A percentile compares a stretch with the other conserved stretches of the same genome.
Evolutionary conservation across 306 rosid species (phyloP).

Genomic region (Fragaria iinumae): DNA sequence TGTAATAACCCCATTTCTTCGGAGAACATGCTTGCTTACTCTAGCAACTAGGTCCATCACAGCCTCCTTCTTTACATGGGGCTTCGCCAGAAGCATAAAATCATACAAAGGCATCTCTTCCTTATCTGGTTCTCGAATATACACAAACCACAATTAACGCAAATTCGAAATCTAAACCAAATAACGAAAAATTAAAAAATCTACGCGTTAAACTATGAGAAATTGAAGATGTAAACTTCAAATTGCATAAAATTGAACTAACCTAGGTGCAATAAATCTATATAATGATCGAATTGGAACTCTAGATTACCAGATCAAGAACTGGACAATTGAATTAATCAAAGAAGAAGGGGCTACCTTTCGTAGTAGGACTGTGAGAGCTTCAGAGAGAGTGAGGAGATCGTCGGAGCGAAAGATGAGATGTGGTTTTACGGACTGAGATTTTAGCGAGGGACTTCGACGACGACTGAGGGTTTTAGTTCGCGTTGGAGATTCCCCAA

Average conservation of each 20-base stretch:
- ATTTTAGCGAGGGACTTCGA: not conserved
- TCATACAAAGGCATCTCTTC: conserved; percentile 74
- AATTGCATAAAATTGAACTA: not conserved
- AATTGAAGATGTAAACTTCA: too few species aligned
- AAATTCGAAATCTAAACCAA: not conserved
- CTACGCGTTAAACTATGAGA: too few species aligned
- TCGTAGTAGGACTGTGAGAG: not conserved
- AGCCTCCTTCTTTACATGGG: conserved; percentile 52
- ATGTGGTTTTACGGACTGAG: not conserved
- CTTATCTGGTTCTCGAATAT: not conserved
- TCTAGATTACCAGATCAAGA: not conserved
- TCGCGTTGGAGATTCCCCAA: not conserved
- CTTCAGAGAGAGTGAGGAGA: not conserved
- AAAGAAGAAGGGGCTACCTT: not conserved
- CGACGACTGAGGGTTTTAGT: not conserved
- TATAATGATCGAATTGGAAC: not conserved
- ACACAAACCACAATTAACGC: not conserved
- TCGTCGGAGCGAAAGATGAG: not conserved
- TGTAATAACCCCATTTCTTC: conserved; percentile 76
- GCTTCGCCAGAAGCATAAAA: conserved; percentile 80
- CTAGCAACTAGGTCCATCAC: conserved; percentile 55
- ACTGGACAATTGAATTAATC: not conserved
- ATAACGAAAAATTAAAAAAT: not conserved
- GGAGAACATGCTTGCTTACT: conserved; percentile 71
- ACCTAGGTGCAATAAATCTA: not conserved